Base-by-base conservation (phyloP, 1,284 basidiomycete genomes). In the Violaceomyces palustris region DNA sequence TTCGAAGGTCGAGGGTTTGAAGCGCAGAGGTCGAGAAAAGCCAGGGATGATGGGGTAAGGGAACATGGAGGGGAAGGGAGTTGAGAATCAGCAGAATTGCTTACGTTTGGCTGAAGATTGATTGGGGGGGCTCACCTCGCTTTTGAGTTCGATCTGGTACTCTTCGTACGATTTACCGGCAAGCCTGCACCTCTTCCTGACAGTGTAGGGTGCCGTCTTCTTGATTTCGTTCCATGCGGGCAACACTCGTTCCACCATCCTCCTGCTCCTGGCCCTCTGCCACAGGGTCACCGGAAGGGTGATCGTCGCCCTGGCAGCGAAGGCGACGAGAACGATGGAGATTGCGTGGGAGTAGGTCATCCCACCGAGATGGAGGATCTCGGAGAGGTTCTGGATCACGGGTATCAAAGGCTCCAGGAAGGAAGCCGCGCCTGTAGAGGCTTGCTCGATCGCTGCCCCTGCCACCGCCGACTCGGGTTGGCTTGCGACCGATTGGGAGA, bases 221-320 rank as follows among this genome's bases (percentile, higher is more conserved):
- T 51, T 77, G 50, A 82, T 77, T 26, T 76, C 75, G 54, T 80
- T 77, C 33, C 88, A 75, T 46, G 80, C 77, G 9, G 88, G 88
- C 21, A 85, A 60, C 24, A 86, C 86, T 10, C 81, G 64, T 53
- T 86, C 81, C 59, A 85, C 82, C 17, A 82, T 78, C 50, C 81
- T 78, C 73, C 80, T 79, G 57, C 82, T 79, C 43, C 85, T 79
- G 58, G 76, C 77, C 61, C 81, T 59, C 59, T 89, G 87, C 88
- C 88, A 91, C 73, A 88, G 68, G 50, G 84, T 82, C 50, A 87
- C 78, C 15, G 88, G 89, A 5, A 89, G 77, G 1, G 87, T 83
- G 36, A 82, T 69, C 0, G 77, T 75, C 7, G 84, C 75, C 57
- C 89, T 82, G 25, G 83, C 78, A 11, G 80, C 64, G 34, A 88